A percentile compares a stretch with the other conserved stretches of the same genome.
Evolutionary conservation across 1,139 yeast genomes (phyloP).

Genomic region (Kluyveromyces sp.): DNA sequence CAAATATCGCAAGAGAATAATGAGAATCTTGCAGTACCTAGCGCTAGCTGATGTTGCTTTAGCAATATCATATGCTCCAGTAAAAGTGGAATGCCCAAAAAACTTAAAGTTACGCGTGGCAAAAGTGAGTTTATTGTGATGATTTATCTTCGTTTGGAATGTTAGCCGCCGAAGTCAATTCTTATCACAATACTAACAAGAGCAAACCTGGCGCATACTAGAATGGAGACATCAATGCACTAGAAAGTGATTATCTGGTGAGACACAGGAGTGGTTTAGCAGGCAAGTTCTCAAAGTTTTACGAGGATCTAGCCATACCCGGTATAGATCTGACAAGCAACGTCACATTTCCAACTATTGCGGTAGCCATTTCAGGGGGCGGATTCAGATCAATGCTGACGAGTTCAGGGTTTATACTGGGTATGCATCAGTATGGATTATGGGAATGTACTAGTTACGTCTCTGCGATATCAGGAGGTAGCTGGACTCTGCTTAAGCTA

Average conservation of each 20-base stretch:
- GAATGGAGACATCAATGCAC: constrained; percentile 13
- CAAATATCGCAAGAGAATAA: background rate
- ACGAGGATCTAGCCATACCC: constrained; percentile 37
- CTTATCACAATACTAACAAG: constrained; percentile 5
- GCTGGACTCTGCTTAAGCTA: constrained; percentile 53
- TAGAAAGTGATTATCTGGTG: constrained; percentile 37
- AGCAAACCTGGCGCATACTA: background rate
- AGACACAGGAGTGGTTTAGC: constrained; percentile 35
- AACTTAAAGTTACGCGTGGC: constrained; percentile 36
- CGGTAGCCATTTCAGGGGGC: constrained; percentile 62
- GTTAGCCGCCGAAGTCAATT: constrained; percentile 4
- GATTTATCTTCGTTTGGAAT: background rate
- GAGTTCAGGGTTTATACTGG: constrained; percentile 56
- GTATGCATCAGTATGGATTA: constrained; percentile 48
- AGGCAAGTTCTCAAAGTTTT: constrained; percentile 31
- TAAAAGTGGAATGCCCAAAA: constrained; percentile 39
- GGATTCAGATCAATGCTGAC: constrained; percentile 63
- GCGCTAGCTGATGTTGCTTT: background rate
- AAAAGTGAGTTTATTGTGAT: constrained; percentile 26
- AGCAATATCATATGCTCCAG: constrained; percentile 27
- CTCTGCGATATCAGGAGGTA: constrained; percentile 66
- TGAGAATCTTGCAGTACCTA: background rate
- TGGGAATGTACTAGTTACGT: constrained; percentile 49
- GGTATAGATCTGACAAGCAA: constrained; percentile 31
- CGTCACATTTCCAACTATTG: constrained; percentile 23